These are phyloP conservation scores for Globisporangium rhizosaccharum DNA, from an alignment of 352 stramenopile genomes.

Conservation along the genomic window DNA sequence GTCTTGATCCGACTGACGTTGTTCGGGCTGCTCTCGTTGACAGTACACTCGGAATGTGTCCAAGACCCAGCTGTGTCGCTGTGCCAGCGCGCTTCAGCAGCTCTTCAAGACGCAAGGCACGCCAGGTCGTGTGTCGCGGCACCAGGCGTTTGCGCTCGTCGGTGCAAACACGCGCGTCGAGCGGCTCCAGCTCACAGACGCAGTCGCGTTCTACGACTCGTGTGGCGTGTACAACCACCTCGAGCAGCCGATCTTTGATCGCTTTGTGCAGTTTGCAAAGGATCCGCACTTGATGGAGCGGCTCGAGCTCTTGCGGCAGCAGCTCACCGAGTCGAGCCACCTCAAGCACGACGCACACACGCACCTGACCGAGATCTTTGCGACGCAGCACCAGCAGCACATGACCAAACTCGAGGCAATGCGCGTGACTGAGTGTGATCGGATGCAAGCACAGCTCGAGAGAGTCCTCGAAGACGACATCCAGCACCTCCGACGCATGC, in stretches of 20 bases:
- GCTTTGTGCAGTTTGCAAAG: slow-evolving; percentile 59
- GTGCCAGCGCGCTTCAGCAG: slow-evolving; percentile 43
- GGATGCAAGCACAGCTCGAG: slow-evolving; percentile 43
- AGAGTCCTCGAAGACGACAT: slow-evolving; percentile 53
- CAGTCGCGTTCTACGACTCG: slow-evolving; percentile 49
- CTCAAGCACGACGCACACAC: slow-evolving; percentile 43
- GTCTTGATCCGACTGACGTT: background rate
- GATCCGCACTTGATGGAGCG: slow-evolving; percentile 56
- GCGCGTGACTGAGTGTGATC: slow-evolving; percentile 30
- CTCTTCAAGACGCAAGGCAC: slow-evolving; percentile 32
- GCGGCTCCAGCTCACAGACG: slow-evolving; percentile 57
- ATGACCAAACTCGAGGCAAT: slow-evolving; percentile 34
- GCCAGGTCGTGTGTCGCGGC: slow-evolving; percentile 18
- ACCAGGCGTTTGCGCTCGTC: slow-evolving; percentile 55
- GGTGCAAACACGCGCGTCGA: slow-evolving; percentile 29
- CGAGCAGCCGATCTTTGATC: slow-evolving; percentile 61
- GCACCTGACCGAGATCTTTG: slow-evolving; percentile 49
- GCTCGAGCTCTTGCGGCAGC: slow-evolving; percentile 37
- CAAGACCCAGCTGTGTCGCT: slow-evolving; percentile 46
- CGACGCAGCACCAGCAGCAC: slow-evolving; percentile 29
- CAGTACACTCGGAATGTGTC: slow-evolving; percentile 45
- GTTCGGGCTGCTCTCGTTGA: background rate
- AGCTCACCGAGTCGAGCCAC: slow-evolving; percentile 39
- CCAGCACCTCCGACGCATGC: slow-evolving; percentile 55
- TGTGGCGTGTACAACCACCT: slow-evolving; percentile 62